These are phyloP conservation scores for Neonectria ditissima DNA, from an alignment of 2,329 filamentous ascomycete species.

Conservation along the genomic window DNA sequence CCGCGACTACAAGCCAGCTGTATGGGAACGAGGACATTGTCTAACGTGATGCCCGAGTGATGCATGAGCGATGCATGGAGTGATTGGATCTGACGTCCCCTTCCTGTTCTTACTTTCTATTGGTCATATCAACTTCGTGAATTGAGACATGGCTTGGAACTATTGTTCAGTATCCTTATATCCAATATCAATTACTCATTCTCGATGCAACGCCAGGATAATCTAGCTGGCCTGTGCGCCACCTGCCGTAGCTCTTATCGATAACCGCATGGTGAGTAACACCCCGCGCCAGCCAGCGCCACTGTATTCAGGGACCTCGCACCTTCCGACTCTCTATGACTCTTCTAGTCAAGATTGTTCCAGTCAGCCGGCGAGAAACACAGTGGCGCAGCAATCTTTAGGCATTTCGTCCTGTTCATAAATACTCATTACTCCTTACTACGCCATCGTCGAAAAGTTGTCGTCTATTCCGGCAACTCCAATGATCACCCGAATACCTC, in stretches of 20 bases:
- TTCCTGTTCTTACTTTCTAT: not conserved
- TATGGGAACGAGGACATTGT: not conserved
- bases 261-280: conserved; percentile 38
- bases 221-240: not conserved
- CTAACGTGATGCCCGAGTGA: not conserved
- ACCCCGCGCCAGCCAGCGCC: conserved; percentile 32
- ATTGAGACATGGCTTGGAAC: conserved; percentile 9
- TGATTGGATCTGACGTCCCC: not conserved
- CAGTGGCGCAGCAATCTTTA: conserved; percentile 33
- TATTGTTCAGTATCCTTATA: conserved; percentile 10
- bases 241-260: conserved; percentile 20
- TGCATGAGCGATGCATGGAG: conserved; percentile 4
- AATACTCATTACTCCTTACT: conserved; percentile 24
- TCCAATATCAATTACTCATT: conserved; percentile 1
- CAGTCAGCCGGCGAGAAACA: conserved; percentile 40
- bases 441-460: not conserved
- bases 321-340: conserved; percentile 38
- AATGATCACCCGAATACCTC: conserved; percentile 47
- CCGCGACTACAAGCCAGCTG: not conserved
- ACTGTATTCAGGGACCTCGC: conserved; percentile 7
- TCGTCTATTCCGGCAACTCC: conserved; percentile 22
- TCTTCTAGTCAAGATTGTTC: conserved; percentile 34
- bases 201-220: not conserved
- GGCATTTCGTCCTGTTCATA: conserved; percentile 6
- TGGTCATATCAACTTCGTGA: not conserved